phyloP scores from a whole-genome alignment of 2,329 filamentous ascomycete species.

The Chaetothyriales sp. region DNA sequence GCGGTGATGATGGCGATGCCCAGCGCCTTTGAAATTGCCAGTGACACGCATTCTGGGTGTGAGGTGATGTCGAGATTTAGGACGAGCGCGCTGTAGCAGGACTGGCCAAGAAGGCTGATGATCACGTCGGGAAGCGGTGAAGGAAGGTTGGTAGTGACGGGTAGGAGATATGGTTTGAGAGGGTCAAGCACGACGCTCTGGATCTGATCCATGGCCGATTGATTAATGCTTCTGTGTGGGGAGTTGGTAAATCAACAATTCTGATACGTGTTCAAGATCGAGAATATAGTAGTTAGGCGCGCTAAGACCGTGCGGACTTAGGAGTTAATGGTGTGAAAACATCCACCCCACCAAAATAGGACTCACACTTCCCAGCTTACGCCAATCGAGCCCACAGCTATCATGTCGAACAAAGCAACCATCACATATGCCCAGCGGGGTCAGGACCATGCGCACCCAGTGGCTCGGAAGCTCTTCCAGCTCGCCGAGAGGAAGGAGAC shows the following conservation, averaged over 20 bases:
- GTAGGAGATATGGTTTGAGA: slow-evolving; percentile 41
- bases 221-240: not conserved
- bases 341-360: not conserved
- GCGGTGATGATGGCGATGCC: slow-evolving; percentile 88
- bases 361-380: not conserved
- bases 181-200: slow-evolving; percentile 29
- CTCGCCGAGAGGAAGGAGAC: slow-evolving; percentile 35
- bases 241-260: slow-evolving; percentile 2
- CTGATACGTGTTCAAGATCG: not conserved
- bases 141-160: slow-evolving; percentile 61
- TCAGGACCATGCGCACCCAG: slow-evolving; percentile 29
- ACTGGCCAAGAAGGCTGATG: slow-evolving; percentile 63
- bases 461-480: slow-evolving; percentile 31
- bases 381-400: not conserved
- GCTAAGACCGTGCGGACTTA: no score
- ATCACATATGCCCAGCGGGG: slow-evolving; percentile 28
- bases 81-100: slow-evolving; percentile 76
- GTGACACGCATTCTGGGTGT: slow-evolving; percentile 67
- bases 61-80: slow-evolving; percentile 66
- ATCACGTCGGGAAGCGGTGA: slow-evolving; percentile 60
- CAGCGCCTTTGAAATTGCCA: slow-evolving; percentile 81
- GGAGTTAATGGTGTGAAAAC: no score
- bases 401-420: slow-evolving; percentile 33
- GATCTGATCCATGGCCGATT: slow-evolving; percentile 26
- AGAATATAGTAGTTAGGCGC: no score